Conservation (phyloP, 495 filamentous ascomycete genomes). For the Patellaria atrata region DNA sequence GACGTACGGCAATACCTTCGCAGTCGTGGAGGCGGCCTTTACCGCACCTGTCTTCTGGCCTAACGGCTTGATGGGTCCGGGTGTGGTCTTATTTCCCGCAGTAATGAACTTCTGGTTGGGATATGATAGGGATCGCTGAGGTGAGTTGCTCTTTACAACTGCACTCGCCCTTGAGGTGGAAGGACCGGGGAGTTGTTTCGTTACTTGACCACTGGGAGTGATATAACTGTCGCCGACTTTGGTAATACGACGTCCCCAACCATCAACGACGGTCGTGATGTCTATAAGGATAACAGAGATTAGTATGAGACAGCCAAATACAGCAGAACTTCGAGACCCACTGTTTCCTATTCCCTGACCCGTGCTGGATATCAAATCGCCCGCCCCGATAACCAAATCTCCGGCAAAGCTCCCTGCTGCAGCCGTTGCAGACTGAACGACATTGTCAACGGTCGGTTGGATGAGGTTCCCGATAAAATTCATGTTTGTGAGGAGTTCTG, state of each 20-base stretch:
- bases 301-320: neutral
- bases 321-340: slow-evolving; percentile 1
- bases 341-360: slow-evolving; percentile 13
- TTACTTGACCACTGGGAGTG: slow-evolving; percentile 13
- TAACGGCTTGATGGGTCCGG: neutral
- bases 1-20: no score
- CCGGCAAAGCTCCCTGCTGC: slow-evolving; percentile 17
- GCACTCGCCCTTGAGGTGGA: neutral
- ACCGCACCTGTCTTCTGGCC: slow-evolving; percentile 12
- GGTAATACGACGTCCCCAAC: neutral
- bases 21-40: neutral
- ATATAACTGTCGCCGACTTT: slow-evolving; percentile 7
- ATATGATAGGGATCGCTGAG: slow-evolving; percentile 7
- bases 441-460: slow-evolving; percentile 16
- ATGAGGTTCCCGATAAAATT: slow-evolving; percentile 16
- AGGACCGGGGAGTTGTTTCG: slow-evolving; percentile 5
- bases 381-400: slow-evolving; percentile 18
- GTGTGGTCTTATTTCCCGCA: slow-evolving; percentile 1
- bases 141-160: slow-evolving; percentile 2
- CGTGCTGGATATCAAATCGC: slow-evolving; percentile 14
- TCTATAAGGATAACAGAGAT: neutral
- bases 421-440: slow-evolving; percentile 17
- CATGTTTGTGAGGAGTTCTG: slow-evolving; percentile 16
- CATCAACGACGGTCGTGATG: neutral
- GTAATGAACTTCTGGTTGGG: slow-evolving; percentile 9